Conservation (phyloP, 306 rosid species). For the Malus sylvestris region DNA sequence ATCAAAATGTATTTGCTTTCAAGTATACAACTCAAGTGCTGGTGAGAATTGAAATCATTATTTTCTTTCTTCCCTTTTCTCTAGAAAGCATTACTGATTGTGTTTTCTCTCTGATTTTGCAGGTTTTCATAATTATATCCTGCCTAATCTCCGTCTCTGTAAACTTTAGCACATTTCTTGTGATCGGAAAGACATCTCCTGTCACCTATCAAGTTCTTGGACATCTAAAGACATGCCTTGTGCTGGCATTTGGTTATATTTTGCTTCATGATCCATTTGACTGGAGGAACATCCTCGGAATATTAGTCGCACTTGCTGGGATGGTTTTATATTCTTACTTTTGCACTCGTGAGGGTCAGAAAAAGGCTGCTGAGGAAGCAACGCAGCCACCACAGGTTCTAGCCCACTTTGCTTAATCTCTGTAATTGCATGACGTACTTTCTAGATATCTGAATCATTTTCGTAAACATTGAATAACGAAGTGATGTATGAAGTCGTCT, state of each 20-base stretch:
- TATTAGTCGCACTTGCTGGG: constrained; percentile 68
- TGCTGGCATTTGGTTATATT: constrained; percentile 78
- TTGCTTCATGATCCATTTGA: constrained; percentile 83
- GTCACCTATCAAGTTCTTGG: constrained; percentile 98
- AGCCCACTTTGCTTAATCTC: background rate
- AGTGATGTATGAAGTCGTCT: constrained; percentile 3
- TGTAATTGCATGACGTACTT: background rate
- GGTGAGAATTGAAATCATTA: constrained; percentile 48
- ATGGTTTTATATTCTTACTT: constrained; percentile 81
- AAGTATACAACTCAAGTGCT: constrained; percentile 81
- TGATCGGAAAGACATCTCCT: constrained; percentile 92
- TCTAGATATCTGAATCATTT: background rate
- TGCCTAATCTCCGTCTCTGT: constrained; percentile 94
- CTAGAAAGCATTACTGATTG: background rate
- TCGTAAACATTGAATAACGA: background rate
- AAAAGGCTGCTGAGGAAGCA: constrained; percentile 53
- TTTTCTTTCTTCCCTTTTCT: background rate
- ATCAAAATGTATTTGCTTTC: constrained; percentile 73
- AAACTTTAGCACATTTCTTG: constrained; percentile 93
- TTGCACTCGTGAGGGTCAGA: constrained; percentile 71
- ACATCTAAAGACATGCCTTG: constrained; percentile 92
- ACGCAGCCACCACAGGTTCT: constrained; percentile 56
- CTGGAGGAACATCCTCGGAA: constrained; percentile 91
- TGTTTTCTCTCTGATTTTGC: constrained; percentile 20
- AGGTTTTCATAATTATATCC: constrained; percentile 77